These are phyloP conservation scores for Ustilago curta DNA, from an alignment of 1,284 basidiomycete species.

Conservation along the genomic window DNA sequence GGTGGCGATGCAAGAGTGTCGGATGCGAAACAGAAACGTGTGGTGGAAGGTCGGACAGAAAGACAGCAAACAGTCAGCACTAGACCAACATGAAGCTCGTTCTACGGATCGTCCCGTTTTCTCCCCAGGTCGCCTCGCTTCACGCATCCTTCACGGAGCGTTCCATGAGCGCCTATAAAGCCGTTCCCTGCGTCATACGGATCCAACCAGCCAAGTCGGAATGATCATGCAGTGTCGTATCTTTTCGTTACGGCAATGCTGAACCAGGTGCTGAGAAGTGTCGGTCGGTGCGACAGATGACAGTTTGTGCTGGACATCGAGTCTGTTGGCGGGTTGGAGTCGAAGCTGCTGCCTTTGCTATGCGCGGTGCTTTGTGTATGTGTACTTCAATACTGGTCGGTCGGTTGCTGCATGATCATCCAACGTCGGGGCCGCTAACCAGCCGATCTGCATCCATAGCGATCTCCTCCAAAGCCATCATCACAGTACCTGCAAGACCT, in stretches of 20 bases:
- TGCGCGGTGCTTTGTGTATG: constrained; percentile 1
- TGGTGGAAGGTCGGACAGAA: constrained; percentile 40
- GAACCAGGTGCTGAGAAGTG: neutral
- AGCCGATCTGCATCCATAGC: neutral
- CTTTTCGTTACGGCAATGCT: neutral
- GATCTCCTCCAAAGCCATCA: constrained; percentile 6
- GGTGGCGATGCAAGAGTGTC: constrained; percentile 2
- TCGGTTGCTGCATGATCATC: constrained; percentile 31
- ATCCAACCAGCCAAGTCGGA: neutral
- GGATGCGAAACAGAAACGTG: constrained; percentile 9
- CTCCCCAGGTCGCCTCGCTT: constrained; percentile 19
- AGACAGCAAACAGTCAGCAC: constrained; percentile 63
- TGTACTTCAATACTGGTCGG: constrained; percentile 20
- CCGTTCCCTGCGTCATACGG: neutral
- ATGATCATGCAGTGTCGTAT: constrained; percentile 22
- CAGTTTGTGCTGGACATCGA: neutral
- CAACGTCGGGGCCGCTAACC: constrained; percentile 17
- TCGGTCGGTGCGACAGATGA: neutral
- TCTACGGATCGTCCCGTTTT: constrained; percentile 30
- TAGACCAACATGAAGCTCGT: constrained; percentile 58
- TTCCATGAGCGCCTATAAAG: constrained; percentile 28
- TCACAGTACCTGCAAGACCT: constrained; percentile 27
- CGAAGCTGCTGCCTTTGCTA: constrained; percentile 7
- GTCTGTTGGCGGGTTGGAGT: neutral
- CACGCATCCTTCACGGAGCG: constrained; percentile 38